Evolutionary conservation across 2,329 filamentous ascomycete species (phyloP), one percentile per base, ranked within the genome.

Genomic region (Blastomyces percursus): DNA sequence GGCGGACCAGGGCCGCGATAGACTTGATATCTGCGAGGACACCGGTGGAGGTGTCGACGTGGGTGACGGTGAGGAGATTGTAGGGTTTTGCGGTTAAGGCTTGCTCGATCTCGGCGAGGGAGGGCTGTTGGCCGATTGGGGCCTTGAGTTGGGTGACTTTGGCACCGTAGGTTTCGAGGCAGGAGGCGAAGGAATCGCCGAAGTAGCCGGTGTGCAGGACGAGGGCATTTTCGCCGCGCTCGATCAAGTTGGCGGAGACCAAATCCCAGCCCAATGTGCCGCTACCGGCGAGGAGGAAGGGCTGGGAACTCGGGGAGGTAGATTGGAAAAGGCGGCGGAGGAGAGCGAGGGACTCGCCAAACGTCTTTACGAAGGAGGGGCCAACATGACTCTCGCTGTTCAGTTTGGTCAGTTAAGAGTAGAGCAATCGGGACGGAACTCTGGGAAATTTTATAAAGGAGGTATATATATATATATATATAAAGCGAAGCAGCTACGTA

Each of bases 181-280:
- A 96, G 77, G 96, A 88, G 68, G 90, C 90, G 73, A 99, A 96
- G 63, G 88, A 91, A 75, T 97, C 92, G 68, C 89, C 92, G 73
- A 99, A 99, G 83, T 99, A 99, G 67, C 94, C 94, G 51, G 91
- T 95, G 80, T 96, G 92, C 21, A 99, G 84, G 61, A 99, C 92
- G 50, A 99, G 83, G 30, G 89, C 94, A 64, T 96, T 85, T 72
- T 99, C 94, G 64, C 90, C 92, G 59, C 86, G 83, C 79, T 99
- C 93, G 65, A 90, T 83, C 66, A 99, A 79, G 80, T 97, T 99
- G 69, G 91, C 88, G n/a, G 91, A 88, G 55, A 97, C 91, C 64
- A 97, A 80, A 74, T 99, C 94, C 94, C 94, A 99, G 65, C 94
- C 94, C 8, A 99, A 82, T 24, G 94, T 99, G 63, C 94, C 94